Evolutionary conservation across 1,284 basidiomycete genomes (phyloP), one percentile per base, ranked within the genome.

Genomic region (Cryptococcus deneoformans): DNA sequence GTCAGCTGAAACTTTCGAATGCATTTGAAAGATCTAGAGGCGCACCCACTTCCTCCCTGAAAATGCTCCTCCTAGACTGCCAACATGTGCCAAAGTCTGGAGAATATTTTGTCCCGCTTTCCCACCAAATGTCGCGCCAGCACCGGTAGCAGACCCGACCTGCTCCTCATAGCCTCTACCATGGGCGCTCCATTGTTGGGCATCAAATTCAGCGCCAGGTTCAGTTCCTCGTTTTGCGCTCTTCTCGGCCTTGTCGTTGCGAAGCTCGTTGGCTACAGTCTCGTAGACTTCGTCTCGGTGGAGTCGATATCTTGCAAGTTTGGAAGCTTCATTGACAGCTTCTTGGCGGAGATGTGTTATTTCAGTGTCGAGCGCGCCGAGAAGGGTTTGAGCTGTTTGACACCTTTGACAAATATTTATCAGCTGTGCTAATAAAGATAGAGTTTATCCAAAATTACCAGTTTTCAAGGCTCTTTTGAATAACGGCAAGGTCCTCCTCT

Each of bases 391-490:
- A 1, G 90, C 90, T 12, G 87, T 90, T 6, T 81, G 78, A 35
- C 87, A 85, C 89, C 89, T 90, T 47, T 4, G 29, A 29, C 29
- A 29, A 5, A 34, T 38, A 35, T 9, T 24, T 40, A 6, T 52
- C 50, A 16, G n/a, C 38, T 16, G 35, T 37, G 5, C 16, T 12
- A 3, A 14, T 9, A 43, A 38, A 38, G 44, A 24, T 29, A 29
- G 29, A 29, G 45, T 11, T 43, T 10, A 14, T 35, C 37, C 37
- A 11, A 44, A 65, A 86, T 63, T 50, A 90, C 90, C 91, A 93
- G 58, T 84, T 83, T 63, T 85, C 80, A 44, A 93, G 79, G 0
- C 86, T 83, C 1, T 76, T 74, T 43, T 89, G 78, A 1, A 92
- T 70, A 9, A 76, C 75, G 50, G 85, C 83, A 12, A 92, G 70